Base-by-base conservation (phyloP, 1,139 yeast genomes). In the Pichia terricola region DNA sequence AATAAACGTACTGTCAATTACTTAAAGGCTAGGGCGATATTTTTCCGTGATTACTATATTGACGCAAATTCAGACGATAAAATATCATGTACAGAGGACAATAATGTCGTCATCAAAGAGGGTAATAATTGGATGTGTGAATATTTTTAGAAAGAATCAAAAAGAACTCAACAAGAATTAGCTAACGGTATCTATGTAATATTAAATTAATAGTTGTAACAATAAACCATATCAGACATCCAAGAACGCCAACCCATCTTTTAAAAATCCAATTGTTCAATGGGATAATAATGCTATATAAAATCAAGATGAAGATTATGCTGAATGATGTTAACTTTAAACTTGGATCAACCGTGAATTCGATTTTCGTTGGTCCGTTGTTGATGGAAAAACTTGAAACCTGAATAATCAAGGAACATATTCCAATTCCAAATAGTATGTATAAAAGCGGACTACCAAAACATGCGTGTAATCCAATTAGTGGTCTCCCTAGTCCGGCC, bases 391-490 rank as follows among this genome's bases (percentile, higher is more conserved):
- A 27, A 4, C 50, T 41, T 32, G 45, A 44, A 3, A 56, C 40
- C 38, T 66, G 60, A 4, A 68, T 54, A 3, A 72, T 45, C n/a
- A 71, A 49, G 0, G 75, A 71, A 43, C 60, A 60, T 16, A 56
- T 54, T 55, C 75, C 50, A 60, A 58, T 35, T 68, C 81, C 64
- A 63, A 63, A 33, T 66, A 72, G 62, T 34, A 74, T 59, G 28
- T 77, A 68, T 27, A 75, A 56, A 9, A 75, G 58, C 0, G 81
- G 80, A 0, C 79, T 73, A 1, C 81, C 81, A 56, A 75, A 74
- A 53, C 81, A 75, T 1, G 80, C 80, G 43, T 77, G 73, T 44
- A 75, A 65, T 3, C 79, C 79, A 67, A 76, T 75, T 26, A 73
- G 55, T 0, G 79, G 79, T 64, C 72, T 66, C 1, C 79, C 80